phyloP scores from a whole-genome alignment of 257 asterid genomes.

The Henckelia pumila region DNA sequence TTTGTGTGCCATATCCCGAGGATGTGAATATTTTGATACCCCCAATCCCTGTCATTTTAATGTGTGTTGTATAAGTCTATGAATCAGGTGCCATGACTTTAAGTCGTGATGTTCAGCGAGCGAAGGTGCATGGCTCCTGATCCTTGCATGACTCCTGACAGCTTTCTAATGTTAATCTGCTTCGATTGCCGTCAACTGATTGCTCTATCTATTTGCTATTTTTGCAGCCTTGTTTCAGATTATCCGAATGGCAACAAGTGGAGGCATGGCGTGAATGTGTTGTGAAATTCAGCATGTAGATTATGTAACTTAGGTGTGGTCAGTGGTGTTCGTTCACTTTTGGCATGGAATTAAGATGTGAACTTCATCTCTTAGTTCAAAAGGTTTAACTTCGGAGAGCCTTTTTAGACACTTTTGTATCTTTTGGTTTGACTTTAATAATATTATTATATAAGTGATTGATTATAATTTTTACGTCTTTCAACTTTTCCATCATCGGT shows the following conservation, averaged over 20 bases:
- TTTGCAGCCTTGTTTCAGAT: slow-evolving; percentile 61
- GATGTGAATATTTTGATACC: neutral
- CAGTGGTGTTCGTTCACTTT: no score
- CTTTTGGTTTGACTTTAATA: neutral
- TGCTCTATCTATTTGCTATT: neutral
- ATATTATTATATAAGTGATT: no score
- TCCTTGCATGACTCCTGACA: neutral
- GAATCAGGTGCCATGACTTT: neutral
- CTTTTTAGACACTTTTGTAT: neutral
- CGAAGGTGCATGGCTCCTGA: neutral
- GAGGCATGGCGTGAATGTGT: slow-evolving; percentile 51
- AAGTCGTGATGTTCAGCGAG: neutral
- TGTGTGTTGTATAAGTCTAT: neutral
- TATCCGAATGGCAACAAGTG: slow-evolving; percentile 61
- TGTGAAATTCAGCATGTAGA: neutral
- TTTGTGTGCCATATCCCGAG: neutral
- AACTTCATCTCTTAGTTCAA: neutral
- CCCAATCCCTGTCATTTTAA: neutral
- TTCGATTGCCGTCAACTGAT: neutral
- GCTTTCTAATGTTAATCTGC: neutral
- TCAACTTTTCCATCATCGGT: no score
- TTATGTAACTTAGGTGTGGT: slow-evolving; percentile 8
- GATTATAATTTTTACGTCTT: no score
- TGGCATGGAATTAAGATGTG: slow-evolving; percentile 7
- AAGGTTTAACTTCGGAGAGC: neutral